phyloP scores from a whole-genome alignment of 192 early-diverging fungal species.

The Ambispora gerdemannii region DNA sequence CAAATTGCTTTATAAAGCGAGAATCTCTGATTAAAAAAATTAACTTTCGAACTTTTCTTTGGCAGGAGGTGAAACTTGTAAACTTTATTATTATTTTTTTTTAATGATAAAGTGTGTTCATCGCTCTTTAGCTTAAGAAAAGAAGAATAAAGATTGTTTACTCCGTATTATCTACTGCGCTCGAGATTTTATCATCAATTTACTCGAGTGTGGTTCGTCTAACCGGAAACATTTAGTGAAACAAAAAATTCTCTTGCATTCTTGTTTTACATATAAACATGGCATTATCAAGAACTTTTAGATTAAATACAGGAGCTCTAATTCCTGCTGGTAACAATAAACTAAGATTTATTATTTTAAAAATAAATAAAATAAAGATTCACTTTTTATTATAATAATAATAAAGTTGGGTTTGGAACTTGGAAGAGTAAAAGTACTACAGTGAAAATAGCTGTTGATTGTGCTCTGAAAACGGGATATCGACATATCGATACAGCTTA shows the following conservation, averaged over 20 bases:
- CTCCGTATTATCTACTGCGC: constrained; percentile 26
- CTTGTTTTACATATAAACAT: constrained; percentile 1
- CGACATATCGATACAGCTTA: too few species aligned
- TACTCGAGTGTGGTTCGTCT: constrained; percentile 23
- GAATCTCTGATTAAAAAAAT: constrained; percentile 2
- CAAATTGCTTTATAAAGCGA: constrained; percentile 1
- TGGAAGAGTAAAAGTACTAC: too few species aligned
- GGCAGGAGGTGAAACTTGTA: constrained; percentile 22
- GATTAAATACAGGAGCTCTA: constrained; percentile 1
- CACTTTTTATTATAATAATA: background rate
- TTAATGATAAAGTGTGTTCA: background rate
- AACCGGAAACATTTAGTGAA: constrained; percentile 14
- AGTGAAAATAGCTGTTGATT: too few species aligned
- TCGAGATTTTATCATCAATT: background rate
- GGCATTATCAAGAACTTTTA: too few species aligned
- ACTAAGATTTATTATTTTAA: background rate
- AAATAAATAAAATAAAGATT: background rate
- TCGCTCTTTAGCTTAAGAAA: constrained; percentile 12
- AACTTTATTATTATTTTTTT: background rate
- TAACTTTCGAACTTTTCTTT: constrained; percentile 20
- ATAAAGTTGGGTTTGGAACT: background rate
- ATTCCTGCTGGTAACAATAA: too few species aligned
- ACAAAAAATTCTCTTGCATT: background rate
- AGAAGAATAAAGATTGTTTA: constrained; percentile 19
- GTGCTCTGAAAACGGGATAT: too few species aligned